Evolutionary conservation across 768 basidiomycete genomes (phyloP), one percentile per base, ranked within the genome.

Genomic region (Rubroboletus satanas): DNA sequence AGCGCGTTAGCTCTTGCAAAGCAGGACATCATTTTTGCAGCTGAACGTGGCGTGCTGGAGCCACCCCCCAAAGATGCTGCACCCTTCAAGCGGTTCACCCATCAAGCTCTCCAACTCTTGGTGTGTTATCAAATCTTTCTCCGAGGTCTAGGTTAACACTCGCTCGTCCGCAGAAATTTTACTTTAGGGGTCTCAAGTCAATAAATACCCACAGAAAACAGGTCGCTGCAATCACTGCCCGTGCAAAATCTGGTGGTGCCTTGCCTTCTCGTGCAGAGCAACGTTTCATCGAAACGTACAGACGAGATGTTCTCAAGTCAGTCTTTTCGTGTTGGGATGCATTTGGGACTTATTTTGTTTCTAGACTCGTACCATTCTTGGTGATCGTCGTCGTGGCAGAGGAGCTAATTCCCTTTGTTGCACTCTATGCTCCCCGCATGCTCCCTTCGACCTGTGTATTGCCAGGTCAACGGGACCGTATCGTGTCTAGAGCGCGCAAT

Each of bases 361-460:
- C 39, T 52, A 64, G 90, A 73, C 79, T 93, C 37, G 73, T 92
- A 4, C 92, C 92, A 0, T 94, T 93, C 73, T 65, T 91, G 9
- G 61, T 89, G 61, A 82, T 92, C 55, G 78, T 90, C 29, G 66
- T 90, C 28, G 67, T 93, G 14, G 74, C 90, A 1, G 92, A 94
- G 69, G 92, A 94, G 70, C 67, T 88, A 33, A 81, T 94, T 52
- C 92, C 92, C 14, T 77, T 94, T 57, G 81, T 93, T 57, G 90
- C 90, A 28, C 81, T 94, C 56, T 93, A 90, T 64, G 84, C 82
- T n/a, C 92, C 92, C 2, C 82, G 80, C 65, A 79, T 91, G 74
- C 82, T 94, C 28, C 92, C 92, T 1, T 93, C 90, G 3, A 93
- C 92, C 0, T 93, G 90, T 65, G 78, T 93, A 51, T 79, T 94